Evolutionary conservation across 2,329 filamentous ascomycete species (phyloP), one percentile per base, ranked within the genome.

Genomic region (Simplicillium aogashimaense): DNA sequence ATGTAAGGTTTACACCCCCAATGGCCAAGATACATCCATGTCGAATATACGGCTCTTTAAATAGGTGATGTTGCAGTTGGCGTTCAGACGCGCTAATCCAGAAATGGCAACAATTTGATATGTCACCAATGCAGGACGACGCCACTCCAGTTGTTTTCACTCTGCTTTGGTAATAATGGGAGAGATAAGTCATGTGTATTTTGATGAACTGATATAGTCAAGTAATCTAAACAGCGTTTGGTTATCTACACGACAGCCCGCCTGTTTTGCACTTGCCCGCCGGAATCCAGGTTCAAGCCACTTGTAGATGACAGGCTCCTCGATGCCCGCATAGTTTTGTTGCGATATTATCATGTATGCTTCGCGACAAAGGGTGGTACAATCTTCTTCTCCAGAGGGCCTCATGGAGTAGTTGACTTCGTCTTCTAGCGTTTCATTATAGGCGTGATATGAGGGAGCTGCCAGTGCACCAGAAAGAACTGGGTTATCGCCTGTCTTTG

Each of bases 311-410:
- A 37, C 36, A 14, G 18, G 15, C 6, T 35, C 32, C 10, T 46
- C 51, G 14, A 57, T 36, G 8, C 52, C 52, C 29, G 48, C 47
- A 43, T 50, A 53, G 37, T 59, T 59, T 33, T 56, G 52, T 42
- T 59, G 49, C 29, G 48, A 38, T 16, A 63, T 53, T 31, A 62
- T 51, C 2, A 47, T 41, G 32, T 55, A 59, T 5, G 59, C 59
- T 15, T 56, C 53, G 2, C 47, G 46, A 41, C 59, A 62, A 4
- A 49, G 48, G 0, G 54, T 58, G 3, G 58, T 62, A 3, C 53
- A 54, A 36, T 57, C 54, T 9, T 42, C 40, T 1, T 39, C 37
- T 5, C 38, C 34, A 3, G 37, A 36, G 3, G 41, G 34, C 14
- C 36, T 43, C 7, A 44, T 17, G 10, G 20, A 25, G 20, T 25